A percentile compares a stretch with the other conserved stretches of the same genome.
Conservation (phyloP, 352 stramenopile species). For the Globisporangium rhizosaccharum region DNA sequence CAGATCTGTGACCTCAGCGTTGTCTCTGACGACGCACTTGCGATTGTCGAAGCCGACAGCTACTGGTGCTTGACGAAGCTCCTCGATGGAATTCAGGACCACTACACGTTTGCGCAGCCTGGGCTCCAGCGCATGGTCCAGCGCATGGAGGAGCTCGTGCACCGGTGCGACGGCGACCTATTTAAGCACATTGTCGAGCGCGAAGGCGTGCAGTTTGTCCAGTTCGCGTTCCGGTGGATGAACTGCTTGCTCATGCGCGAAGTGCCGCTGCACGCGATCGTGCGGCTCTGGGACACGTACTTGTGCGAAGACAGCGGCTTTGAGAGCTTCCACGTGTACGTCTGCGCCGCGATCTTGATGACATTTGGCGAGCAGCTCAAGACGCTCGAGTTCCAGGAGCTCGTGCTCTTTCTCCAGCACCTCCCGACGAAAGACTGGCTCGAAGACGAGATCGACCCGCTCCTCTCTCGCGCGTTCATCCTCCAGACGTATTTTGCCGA, state of each 20-base stretch:
- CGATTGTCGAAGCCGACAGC: conserved; percentile 94
- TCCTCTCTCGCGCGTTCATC: conserved; percentile 97
- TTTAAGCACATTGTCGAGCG: conserved; percentile 92
- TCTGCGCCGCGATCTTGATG: conserved; percentile 98
- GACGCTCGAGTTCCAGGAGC: conserved; percentile 96
- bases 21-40: conserved; percentile 60
- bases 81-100: conserved; percentile 97
- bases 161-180: conserved; percentile 94
- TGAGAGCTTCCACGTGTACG: conserved; percentile 99
- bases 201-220: conserved; percentile 95
- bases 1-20: conserved; percentile 61
- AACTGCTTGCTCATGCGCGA: conserved; percentile 99
- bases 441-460: conserved; percentile 96
- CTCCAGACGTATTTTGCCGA: conserved; percentile 90
- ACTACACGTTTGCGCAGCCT: conserved; percentile 98
- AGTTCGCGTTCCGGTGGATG: conserved; percentile 99
- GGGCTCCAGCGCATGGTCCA: conserved; percentile 98
- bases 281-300: conserved; percentile 99
- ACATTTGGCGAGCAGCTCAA: conserved; percentile 95
- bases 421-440: conserved; percentile 96
- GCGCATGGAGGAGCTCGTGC: conserved; percentile 95
- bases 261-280: conserved; percentile 91
- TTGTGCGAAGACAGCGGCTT: conserved; percentile 98
- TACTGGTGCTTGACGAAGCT: conserved; percentile 99
- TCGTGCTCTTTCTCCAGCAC: conserved; percentile 95